A percentile compares a stretch with the other conserved stretches of the same genome.
phyloP scores from a whole-genome alignment of 352 stramenopile genomes.

The Phytophthora podocarpi region DNA sequence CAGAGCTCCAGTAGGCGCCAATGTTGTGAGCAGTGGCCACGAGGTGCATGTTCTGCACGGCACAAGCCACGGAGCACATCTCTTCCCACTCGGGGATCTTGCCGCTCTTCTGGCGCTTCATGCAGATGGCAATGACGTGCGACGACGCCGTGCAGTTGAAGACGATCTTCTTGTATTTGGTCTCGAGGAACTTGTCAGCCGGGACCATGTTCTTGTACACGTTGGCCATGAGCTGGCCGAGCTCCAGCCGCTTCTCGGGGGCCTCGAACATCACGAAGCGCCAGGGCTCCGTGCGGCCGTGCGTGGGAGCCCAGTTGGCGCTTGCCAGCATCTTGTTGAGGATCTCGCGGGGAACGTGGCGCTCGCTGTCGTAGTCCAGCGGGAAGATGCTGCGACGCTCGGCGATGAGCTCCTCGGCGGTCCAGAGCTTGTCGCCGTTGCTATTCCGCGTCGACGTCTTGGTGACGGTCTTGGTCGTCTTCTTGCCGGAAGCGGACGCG shows the following conservation, averaged over 20 bases:
- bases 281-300: conserved; percentile 84
- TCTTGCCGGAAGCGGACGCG: conserved; percentile 7
- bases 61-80: conserved; percentile 71
- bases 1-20: conserved; percentile 89
- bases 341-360: conserved; percentile 56
- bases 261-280: conserved; percentile 79
- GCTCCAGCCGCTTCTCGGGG: conserved; percentile 50
- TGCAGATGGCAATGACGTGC: conserved; percentile 85
- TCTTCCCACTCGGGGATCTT: conserved; percentile 85
- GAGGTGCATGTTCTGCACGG: conserved; percentile 89
- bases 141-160: conserved; percentile 70
- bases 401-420: conserved; percentile 78
- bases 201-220: conserved; percentile 75
- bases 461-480: conserved; percentile 25
- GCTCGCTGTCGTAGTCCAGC: conserved; percentile 62
- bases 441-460: conserved; percentile 15
- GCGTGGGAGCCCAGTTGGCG: conserved; percentile 86
- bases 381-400: conserved; percentile 80
- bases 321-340: conserved; percentile 79
- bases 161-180: conserved; percentile 84
- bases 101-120: conserved; percentile 87
- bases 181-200: conserved; percentile 71
- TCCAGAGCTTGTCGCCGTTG: conserved; percentile 52
- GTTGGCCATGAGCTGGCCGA: conserved; percentile 69
- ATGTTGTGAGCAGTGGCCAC: conserved; percentile 66